These are phyloP conservation scores for Chalaropsis ovoidea DNA, from an alignment of 2,329 filamentous ascomycete genomes.

Conservation along the genomic window DNA sequence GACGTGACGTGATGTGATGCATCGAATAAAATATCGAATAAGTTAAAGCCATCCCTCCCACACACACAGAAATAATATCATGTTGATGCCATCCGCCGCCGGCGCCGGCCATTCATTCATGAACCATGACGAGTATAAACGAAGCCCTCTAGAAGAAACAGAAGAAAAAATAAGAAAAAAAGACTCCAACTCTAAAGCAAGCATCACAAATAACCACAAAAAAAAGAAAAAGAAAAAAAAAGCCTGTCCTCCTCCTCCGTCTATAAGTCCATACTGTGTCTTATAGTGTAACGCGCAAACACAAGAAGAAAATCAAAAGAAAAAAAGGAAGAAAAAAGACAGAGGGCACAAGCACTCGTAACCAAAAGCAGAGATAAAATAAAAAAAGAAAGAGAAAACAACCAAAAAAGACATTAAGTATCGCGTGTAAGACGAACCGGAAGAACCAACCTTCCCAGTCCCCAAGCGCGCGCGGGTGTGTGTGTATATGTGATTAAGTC, in stretches of 20 bases:
- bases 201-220: too few species aligned
- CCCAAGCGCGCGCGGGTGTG: neutral
- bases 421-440: neutral
- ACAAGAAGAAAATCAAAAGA: neutral
- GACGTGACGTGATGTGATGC: neutral
- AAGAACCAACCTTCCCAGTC: neutral
- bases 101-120: too few species aligned
- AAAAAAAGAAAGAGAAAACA: neutral
- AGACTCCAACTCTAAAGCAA: too few species aligned
- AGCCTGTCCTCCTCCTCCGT: neutral
- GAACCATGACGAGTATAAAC: neutral
- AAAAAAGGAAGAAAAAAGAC: neutral
- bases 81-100: neutral
- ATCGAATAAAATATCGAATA: neutral
- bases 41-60: neutral
- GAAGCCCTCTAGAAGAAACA: neutral
- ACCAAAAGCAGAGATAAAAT: neutral
- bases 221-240: too few species aligned
- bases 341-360: neutral
- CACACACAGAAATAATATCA: neutral
- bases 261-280: neutral
- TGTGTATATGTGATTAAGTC: neutral
- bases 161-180: neutral
- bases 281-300: neutral
- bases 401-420: slow-evolving; percentile 1